Base-by-base conservation (phyloP, 768 basidiomycete species). In the Suillus luteus region DNA sequence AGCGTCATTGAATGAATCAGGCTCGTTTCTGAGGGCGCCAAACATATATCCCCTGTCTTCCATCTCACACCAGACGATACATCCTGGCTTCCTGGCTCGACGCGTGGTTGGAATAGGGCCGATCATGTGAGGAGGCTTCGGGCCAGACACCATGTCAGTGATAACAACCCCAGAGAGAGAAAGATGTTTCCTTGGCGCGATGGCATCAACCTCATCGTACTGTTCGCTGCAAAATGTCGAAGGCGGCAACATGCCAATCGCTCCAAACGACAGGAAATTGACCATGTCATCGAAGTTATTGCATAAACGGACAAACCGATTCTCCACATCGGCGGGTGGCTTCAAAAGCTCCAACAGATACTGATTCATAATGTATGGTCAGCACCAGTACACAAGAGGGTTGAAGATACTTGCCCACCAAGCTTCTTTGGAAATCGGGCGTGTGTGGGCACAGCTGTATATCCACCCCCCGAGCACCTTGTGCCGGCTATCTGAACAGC, bases 381-480 rank as follows among this genome's bases (percentile, higher is more conserved):
- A 52, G 27, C 12, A 33, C 17, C 5, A 15, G 24, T 15, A 27
- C 27, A 51, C 49, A 22, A 9, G 19, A 44, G 9, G 19, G 6
- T 41, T 14, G 48, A 24, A 17, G 17, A n/a, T 24, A 70, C 76
- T 48, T 52, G 77, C 76, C 65, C 66, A 72, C 76, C 76, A 77
- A 19, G 68, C 72, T 61, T 76, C 70, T 14, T 77, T 71, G 8
- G 75, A 27, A 19, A 74, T 70, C 5, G 62, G 64, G 9, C 43
- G 33, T 10, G 41, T 58, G 31, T 75, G 74, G 0, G 66, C 55
- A 12, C 60, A 62, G 55, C 72, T 75, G n/a, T 67, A 76, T 14
- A 77, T 65, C 74, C 74, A 77, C 10, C 76, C 76, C 27, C 72
- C 72, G 5, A 77, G 64, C 3, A 77, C 60, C 35, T 67, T 65